These are phyloP conservation scores for Neurospora sp. DNA, from an alignment of 495 filamentous ascomycete genomes.

Conservation along the genomic window DNA sequence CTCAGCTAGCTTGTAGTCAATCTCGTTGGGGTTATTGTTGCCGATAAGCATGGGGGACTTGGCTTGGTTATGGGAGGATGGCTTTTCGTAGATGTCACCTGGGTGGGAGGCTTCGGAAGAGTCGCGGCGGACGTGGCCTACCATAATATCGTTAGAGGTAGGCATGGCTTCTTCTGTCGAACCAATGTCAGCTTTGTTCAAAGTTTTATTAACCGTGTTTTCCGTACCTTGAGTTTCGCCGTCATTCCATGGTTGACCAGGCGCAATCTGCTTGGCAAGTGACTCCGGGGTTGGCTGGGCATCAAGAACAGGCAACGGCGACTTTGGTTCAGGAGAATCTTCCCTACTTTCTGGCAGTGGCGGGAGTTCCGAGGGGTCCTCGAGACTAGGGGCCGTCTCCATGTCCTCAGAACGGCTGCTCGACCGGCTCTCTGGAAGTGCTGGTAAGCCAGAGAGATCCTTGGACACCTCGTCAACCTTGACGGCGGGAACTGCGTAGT, in stretches of 20 bases:
- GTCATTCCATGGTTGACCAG: not conserved
- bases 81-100: constrained; percentile 7
- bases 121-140: constrained; percentile 15
- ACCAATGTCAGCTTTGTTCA: not conserved
- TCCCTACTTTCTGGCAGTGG: not conserved
- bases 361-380: not conserved
- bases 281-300: constrained; percentile 2
- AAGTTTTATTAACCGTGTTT: not conserved
- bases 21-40: not conserved
- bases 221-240: not conserved
- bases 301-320: not conserved
- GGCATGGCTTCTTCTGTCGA: not conserved
- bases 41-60: not conserved
- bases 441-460: not conserved
- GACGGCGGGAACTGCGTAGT: not conserved
- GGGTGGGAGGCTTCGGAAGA: constrained; percentile 2
- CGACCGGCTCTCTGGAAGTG: not conserved
- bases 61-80: constrained; percentile 3
- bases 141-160: constrained; percentile 12
- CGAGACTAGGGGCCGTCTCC: not conserved
- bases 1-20: constrained; percentile 4
- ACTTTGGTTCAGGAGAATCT: constrained; percentile 3
- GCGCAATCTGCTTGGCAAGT: not conserved
- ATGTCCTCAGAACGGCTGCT: not conserved
- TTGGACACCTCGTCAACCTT: not conserved